These are phyloP conservation scores for Martiniozyma abietophila DNA, from an alignment of 805 yeast species.

Conservation along the genomic window DNA sequence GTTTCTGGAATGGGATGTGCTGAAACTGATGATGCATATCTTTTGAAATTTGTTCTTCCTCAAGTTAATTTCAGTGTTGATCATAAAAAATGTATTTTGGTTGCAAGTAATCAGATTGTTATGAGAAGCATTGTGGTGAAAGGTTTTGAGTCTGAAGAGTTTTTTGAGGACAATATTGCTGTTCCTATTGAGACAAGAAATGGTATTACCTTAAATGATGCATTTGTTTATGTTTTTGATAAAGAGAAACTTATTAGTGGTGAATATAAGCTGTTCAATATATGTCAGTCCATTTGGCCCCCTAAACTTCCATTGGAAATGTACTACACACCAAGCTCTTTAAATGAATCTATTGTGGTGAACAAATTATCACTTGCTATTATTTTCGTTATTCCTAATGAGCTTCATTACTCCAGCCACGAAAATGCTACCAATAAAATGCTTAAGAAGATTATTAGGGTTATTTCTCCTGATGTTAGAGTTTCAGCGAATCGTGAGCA, in stretches of 20 bases:
- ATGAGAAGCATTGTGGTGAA: constrained; percentile 39
- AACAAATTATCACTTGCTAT: constrained; percentile 45
- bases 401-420: constrained; percentile 33
- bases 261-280: constrained; percentile 25
- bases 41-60: constrained; percentile 69
- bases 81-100: constrained; percentile 37
- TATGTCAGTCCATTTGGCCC: constrained; percentile 41
- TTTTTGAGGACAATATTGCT: constrained; percentile 30
- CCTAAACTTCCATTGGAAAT: constrained; percentile 59
- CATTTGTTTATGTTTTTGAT: constrained; percentile 44
- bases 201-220: constrained; percentile 47
- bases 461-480: constrained; percentile 36
- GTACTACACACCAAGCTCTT: constrained; percentile 38
- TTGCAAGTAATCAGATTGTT: constrained; percentile 53
- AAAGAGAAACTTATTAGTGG: constrained; percentile 27
- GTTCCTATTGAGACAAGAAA: constrained; percentile 45
- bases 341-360: constrained; percentile 38
- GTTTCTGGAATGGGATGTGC: constrained; percentile 14
- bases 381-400: constrained; percentile 42
- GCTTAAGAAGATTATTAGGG: constrained; percentile 15
- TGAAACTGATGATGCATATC: constrained; percentile 27
- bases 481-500: constrained; percentile 49
- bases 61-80: constrained; percentile 57
- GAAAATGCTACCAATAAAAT: constrained; percentile 7
- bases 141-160: constrained; percentile 27